Percentiles rank a stretch among this genome's conserved stretches.
phyloP scores from a whole-genome alignment of 208 protist species.

The Wallacemonas collosoma region DNA sequence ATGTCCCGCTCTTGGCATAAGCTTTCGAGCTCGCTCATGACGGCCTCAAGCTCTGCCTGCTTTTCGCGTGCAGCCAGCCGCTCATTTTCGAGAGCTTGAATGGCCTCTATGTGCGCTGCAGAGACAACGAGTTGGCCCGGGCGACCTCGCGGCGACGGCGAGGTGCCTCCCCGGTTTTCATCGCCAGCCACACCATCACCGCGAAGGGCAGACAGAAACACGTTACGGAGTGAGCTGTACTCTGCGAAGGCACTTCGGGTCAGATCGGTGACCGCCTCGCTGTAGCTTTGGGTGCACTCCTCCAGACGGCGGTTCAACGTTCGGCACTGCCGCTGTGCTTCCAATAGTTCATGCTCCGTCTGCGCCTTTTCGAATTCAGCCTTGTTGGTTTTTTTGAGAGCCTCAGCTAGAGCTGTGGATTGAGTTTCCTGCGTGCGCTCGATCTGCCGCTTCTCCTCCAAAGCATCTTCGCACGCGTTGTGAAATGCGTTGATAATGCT shows the following conservation, averaged over 20 bases:
- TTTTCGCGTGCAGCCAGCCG: constrained; percentile 39
- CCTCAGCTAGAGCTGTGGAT: neutral
- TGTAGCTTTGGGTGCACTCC: constrained; percentile 33
- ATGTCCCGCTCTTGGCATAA: constrained; percentile 49
- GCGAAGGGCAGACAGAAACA: constrained; percentile 49
- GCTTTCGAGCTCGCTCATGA: constrained; percentile 53
- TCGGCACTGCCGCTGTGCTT: constrained; percentile 35
- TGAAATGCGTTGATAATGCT: constrained; percentile 17
- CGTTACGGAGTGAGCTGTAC: constrained; percentile 37
- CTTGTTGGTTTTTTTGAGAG: neutral
- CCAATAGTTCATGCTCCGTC: constrained; percentile 39
- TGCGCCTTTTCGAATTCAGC: constrained; percentile 25
- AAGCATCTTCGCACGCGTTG: constrained; percentile 15
- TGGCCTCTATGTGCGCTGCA: constrained; percentile 51
- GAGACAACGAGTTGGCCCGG: constrained; percentile 40
- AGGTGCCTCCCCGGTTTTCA: neutral
- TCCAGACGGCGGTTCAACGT: constrained; percentile 41
- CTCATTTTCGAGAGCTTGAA: constrained; percentile 59
- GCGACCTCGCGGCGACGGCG: constrained; percentile 7
- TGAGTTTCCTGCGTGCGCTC: neutral
- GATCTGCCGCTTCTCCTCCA: neutral
- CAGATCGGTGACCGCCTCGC: constrained; percentile 31
- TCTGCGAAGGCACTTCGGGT: constrained; percentile 51
- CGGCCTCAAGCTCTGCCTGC: constrained; percentile 45
- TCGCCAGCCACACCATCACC: constrained; percentile 28